Evolutionary conservation across 2,329 filamentous ascomycete species (phyloP).

Genomic region (Nothomitra cinnamomea): DNA sequence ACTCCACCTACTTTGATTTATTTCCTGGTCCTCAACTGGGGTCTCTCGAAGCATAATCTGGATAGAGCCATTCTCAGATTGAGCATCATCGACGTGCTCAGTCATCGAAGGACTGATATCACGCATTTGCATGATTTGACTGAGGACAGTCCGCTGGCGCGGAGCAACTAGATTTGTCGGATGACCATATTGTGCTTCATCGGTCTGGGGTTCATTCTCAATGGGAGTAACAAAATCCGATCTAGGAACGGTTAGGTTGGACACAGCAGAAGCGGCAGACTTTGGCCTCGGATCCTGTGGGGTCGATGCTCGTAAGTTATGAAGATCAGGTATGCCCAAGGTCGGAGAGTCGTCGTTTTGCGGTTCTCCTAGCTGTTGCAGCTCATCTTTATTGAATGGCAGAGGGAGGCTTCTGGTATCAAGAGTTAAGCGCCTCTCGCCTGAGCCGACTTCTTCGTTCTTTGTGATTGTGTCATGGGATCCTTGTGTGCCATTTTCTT

Average conservation of each 20-base stretch:
- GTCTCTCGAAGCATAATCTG: conserved; percentile 36
- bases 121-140: conserved; percentile 31
- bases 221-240: conserved; percentile 39
- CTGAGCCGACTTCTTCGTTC: neutral
- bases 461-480: neutral
- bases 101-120: conserved; percentile 24
- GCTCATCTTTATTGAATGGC: conserved; percentile 17
- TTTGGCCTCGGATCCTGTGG: conserved; percentile 34
- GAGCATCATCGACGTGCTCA: conserved; percentile 9
- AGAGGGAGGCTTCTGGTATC: conserved; percentile 11
- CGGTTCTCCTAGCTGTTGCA: conserved; percentile 25
- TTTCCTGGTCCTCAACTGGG: conserved; percentile 15
- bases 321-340: conserved; percentile 42
- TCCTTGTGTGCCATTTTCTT: neutral
- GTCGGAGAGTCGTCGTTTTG: conserved; percentile 43
- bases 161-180: neutral
- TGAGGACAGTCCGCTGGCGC: conserved; percentile 25
- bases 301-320: conserved; percentile 30
- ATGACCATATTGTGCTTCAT: conserved; percentile 14
- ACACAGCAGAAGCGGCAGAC: conserved; percentile 39
- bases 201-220: conserved; percentile 53
- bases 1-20: neutral
- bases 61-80: conserved; percentile 18
- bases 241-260: conserved; percentile 28
- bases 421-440: neutral